A percentile compares a stretch with the other conserved stretches of the same genome.
Conservation (phyloP, 179 eudicot genomes). For the Beta corolliflora region DNA sequence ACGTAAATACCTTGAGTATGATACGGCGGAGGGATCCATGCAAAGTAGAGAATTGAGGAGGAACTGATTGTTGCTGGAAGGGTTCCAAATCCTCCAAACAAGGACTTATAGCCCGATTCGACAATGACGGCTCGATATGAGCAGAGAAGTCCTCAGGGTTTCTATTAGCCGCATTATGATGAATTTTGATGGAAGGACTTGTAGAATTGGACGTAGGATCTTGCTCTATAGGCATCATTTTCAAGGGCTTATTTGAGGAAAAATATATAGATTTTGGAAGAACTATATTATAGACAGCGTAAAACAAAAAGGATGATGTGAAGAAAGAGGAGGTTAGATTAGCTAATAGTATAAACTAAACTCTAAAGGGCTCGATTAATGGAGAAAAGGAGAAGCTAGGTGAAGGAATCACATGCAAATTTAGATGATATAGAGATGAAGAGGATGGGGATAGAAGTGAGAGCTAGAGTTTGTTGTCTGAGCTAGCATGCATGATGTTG, state of each 20-base stretch:
- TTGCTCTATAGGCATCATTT: slow-evolving; percentile 66
- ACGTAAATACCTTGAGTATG: slow-evolving; percentile 52
- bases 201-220: slow-evolving; percentile 29
- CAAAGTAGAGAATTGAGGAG: slow-evolving; percentile 42
- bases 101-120: slow-evolving; percentile 43
- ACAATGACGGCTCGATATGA: slow-evolving; percentile 35
- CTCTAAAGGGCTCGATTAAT: background rate
- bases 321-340: no score
- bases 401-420: slow-evolving; percentile 18
- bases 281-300: no score
- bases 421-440: background rate
- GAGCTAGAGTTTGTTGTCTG: slow-evolving; percentile 4
- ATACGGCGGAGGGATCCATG: slow-evolving; percentile 54
- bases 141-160: slow-evolving; percentile 18
- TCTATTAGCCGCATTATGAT: slow-evolving; percentile 16
- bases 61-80: slow-evolving; percentile 16
- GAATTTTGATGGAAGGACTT: slow-evolving; percentile 17
- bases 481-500: slow-evolving; percentile 1
- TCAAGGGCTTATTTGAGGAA: background rate
- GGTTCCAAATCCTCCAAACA: slow-evolving; percentile 36
- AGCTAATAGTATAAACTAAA: background rate
- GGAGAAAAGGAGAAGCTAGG: slow-evolving; percentile 3
- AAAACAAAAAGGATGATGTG: no score
- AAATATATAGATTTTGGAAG: background rate
- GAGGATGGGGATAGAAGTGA: background rate